Evolutionary conservation across 2,329 filamentous ascomycete genomes (phyloP), one percentile per base, ranked within the genome.

Genomic region (Colletotrichum falcatum): DNA sequence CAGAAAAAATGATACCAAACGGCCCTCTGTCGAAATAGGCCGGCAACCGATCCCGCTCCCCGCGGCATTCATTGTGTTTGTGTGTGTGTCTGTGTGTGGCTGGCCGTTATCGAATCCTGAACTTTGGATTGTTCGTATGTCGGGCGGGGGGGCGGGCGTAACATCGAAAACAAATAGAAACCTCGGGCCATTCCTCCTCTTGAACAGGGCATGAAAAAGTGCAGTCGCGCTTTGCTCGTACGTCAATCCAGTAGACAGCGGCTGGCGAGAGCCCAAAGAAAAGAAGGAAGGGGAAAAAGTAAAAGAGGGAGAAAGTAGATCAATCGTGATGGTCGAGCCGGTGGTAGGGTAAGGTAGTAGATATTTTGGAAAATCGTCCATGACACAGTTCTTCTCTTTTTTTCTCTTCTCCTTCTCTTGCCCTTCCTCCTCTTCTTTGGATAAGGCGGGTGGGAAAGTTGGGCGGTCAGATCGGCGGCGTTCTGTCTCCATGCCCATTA

Each of bases 201-300:
- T 70, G 59, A 54, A 30, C 48, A 49, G 62, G 62, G 42, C 66
- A 56, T 66, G n/a, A 55, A 70, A 66, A 55, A 20, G 46, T 35
- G 26, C 33, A 28, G 33, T 66, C 37, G 48, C 60, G 54, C 54
- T 65, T 48, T 23, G 5, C 30, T 35, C 51, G 14, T n/a, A 5
- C 51, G 30, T 35, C 12, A 16, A 23, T 20, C 35, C 30, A 58
- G 61, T 49, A 65, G 33, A 37, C 20, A 48, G 23, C n/a, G 39
- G 42, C 28, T 26, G 39, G 9, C 35, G 30, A 39, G 5, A 23
- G 44, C 53, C 26, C n/a, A 42, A 35, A 5, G 5, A 35, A 12
- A 11, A 35, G 16, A 30, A n/a, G 7, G 30, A 33, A 39, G 53
- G 11, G 18, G 46, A 37, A 39, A 30, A 28, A 14, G n/a, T 26